Conservation (phyloP, 139 green algal species). For the Chlorella sorokiniana region DNA sequence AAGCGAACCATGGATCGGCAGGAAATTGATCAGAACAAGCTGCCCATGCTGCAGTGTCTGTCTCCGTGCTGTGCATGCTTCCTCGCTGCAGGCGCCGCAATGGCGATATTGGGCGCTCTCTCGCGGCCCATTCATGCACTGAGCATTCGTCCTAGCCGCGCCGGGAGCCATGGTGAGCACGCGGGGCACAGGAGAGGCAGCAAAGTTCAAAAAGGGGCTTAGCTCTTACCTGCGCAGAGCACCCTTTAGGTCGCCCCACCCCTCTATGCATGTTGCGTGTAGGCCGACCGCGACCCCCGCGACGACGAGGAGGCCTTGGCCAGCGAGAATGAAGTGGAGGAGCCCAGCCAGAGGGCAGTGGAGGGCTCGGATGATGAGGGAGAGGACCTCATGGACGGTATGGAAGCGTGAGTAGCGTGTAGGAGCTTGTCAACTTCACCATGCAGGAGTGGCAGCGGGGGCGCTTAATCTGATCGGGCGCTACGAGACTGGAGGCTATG, state of each 20-base stretch:
- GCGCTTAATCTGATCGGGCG: too few relatives aligned
- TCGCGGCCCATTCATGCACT: too few relatives aligned
- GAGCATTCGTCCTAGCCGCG: too few relatives aligned
- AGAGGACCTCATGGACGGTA: slow-evolving; percentile 90
- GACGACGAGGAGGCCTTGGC: slow-evolving; percentile 22
- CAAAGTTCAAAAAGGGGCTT: background rate
- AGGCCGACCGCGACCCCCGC: slow-evolving; percentile 36
- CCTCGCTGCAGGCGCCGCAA: background rate
- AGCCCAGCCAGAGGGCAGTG: slow-evolving; percentile 3
- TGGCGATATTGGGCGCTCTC: too few relatives aligned
- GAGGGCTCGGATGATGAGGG: slow-evolving; percentile 68
- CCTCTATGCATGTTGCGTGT: background rate
- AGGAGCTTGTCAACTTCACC: too few relatives aligned
- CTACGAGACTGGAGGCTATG: too few relatives aligned
- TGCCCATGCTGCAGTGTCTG: too few relatives aligned
- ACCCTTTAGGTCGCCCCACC: background rate
- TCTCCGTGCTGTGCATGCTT: too few relatives aligned
- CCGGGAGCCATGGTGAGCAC: background rate
- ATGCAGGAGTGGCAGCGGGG: background rate
- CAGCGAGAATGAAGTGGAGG: slow-evolving; percentile 35
- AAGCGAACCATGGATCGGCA: too few relatives aligned
- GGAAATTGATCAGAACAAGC: too few relatives aligned
- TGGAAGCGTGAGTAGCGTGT: slow-evolving; percentile 67
- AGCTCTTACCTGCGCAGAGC: too few relatives aligned
- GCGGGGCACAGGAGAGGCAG: too few relatives aligned